Evolutionary conservation across 257 asterid genomes (phyloP).

Genomic region (Solanum tarapatanum): DNA sequence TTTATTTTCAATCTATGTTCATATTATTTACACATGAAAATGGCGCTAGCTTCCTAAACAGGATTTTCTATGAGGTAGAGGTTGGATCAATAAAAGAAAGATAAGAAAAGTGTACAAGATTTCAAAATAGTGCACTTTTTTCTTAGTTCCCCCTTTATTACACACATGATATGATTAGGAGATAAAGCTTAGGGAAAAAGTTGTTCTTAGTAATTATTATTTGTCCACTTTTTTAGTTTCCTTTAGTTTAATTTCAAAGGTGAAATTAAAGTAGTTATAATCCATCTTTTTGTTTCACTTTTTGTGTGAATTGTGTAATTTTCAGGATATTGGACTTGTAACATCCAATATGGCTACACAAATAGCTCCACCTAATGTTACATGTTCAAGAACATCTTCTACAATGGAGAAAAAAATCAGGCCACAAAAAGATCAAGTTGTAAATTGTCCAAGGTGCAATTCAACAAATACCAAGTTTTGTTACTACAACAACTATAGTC

Average conservation of each 20-base stretch:
- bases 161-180: constrained; percentile 3
- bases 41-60: background rate
- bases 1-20: background rate
- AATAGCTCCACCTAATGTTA: constrained; percentile 11
- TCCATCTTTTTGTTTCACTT: background rate
- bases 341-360: constrained; percentile 26
- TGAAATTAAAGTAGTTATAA: background rate
- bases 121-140: constrained; percentile 9
- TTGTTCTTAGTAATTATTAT: constrained; percentile 7
- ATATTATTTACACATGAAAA: constrained; percentile 3
- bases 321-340: constrained; percentile 43
- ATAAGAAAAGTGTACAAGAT: too few relatives aligned
- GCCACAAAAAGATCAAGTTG: constrained; percentile 46
- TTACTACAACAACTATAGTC: constrained; percentile 79
- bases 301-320: background rate
- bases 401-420: constrained; percentile 35
- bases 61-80: background rate
- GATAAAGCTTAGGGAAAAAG: constrained; percentile 12
- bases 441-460: constrained; percentile 61
- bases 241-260: constrained; percentile 1
- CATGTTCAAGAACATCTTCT: constrained; percentile 19
- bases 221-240: background rate
- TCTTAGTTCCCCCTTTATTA: constrained; percentile 10
- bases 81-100: background rate
- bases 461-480: constrained; percentile 76